Base-by-base conservation (phyloP, 2,329 filamentous ascomycete genomes). In the Seiridium unicorne region DNA sequence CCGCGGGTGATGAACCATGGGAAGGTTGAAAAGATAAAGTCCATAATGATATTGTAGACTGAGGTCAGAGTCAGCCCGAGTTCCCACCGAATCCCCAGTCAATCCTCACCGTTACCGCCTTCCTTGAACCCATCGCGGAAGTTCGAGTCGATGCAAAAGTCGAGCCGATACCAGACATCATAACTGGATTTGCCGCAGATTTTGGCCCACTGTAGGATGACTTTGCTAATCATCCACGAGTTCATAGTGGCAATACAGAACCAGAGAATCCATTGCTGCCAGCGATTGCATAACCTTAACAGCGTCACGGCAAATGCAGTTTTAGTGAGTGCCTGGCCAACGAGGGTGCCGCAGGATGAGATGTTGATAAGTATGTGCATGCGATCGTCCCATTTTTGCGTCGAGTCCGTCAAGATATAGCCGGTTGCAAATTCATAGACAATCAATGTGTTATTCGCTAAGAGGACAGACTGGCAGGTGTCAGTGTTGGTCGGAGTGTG, bases 21-120 rank as follows among this genome's bases (percentile, higher is more conserved):
- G 56, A 83, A 80, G 7, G 70, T 59, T 0, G 81, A 80, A 64
- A 84, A 78, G 0, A 81, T 63, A 46, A 84, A 81, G 61, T 84
- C 81, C 78, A 82, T 83, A 35, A 83, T 71, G 59, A 83, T 79
- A 66, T 83, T 83, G 67, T 81, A 82, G 4, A 81, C 79, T 82
- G 61, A 1, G 5, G 18, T 26, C 18, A 26, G 1, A 26, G 18
- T 26, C 18, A 26, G 18, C 18, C 18, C 18, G 18, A 26, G 18
- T 26, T 26, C 18, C 18, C 18, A 26, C 2, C 18, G 18, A 26
- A 26, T 26, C 18, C 18, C 18, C 18, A 1, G 18, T 38, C 1
- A 3, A 26, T 18, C 44, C 56, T 32, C 36, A 51, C 56, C 49
- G 34, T 60, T 58, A 11, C 49, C 58, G 26, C 55, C 55, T 44